These are phyloP conservation scores for Talaromyces wortmannii DNA, from an alignment of 495 filamentous ascomycete species.

Conservation along the genomic window DNA sequence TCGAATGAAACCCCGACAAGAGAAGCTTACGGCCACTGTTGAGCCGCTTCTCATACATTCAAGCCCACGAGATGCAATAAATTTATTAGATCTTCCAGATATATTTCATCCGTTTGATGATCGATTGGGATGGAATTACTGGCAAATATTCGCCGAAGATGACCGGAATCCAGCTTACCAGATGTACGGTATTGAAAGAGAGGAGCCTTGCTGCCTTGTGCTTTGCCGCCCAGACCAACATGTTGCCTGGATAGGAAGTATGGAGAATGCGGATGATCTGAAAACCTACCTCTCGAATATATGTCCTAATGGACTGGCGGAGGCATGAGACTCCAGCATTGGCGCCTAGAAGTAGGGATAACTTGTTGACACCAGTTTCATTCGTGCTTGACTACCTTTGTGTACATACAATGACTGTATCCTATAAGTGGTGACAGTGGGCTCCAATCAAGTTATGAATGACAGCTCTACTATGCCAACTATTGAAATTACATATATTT, in stretches of 20 bases:
- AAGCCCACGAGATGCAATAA: conserved; percentile 4
- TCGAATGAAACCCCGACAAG: neutral
- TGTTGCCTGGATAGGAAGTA: conserved; percentile 14
- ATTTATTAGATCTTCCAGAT: conserved; percentile 14
- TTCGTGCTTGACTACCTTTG: no score
- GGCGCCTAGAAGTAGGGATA: neutral
- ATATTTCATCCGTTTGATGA: conserved; percentile 24
- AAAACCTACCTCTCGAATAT: neutral
- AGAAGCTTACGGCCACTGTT: neutral
- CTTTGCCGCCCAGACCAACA: conserved; percentile 24
- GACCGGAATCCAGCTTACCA: conserved; percentile 6
- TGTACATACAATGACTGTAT: no score
- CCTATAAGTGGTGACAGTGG: no score
- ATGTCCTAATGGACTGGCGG: neutral
- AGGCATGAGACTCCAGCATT: neutral
- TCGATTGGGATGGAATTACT: conserved; percentile 18
- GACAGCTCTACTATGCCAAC: no score
- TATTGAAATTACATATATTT: no score
- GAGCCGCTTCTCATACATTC: conserved; percentile 13
- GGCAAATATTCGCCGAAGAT: conserved; percentile 15
- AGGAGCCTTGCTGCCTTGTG: conserved; percentile 11
- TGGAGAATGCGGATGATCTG: conserved; percentile 10
- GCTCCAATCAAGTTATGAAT: no score
- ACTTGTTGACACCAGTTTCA: neutral
- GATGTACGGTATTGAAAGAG: conserved; percentile 10